Percentiles rank a stretch among this genome's conserved stretches.
Conservation (phyloP, 345 rosid species). For the Lagerstroemia speciosa region DNA sequence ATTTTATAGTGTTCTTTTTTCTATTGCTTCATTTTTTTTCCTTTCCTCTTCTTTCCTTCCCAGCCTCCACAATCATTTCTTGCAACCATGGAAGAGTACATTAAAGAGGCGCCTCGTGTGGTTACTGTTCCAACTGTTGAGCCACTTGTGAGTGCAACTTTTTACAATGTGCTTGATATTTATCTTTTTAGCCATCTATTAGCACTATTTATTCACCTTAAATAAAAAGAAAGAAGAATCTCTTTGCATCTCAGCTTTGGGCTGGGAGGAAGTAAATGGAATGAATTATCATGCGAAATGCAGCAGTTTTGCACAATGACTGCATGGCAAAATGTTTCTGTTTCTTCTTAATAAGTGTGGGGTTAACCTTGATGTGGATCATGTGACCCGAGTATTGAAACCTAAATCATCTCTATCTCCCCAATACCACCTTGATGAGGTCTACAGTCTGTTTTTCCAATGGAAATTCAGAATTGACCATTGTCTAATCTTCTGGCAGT, state of each 20-base stretch:
- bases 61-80: conserved; percentile 98
- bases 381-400: not conserved
- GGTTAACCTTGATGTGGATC: not conserved
- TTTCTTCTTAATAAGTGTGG: not conserved
- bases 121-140: conserved; percentile 59
- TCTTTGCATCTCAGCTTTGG: not conserved
- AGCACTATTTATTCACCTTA: not conserved
- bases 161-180: not conserved
- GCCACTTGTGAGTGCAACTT: conserved; percentile 52
- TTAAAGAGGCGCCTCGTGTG: conserved; percentile 85
- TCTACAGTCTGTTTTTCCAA: too few relatives aligned
- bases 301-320: too few relatives aligned
- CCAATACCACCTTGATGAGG: not conserved
- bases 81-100: conserved; percentile 94
- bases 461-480: too few relatives aligned
- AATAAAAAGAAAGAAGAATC: not conserved
- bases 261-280: not conserved
- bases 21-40: not conserved
- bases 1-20: not conserved
- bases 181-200: not conserved
- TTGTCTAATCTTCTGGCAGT: too few relatives aligned
- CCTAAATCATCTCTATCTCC: not conserved
- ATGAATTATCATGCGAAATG: not conserved
- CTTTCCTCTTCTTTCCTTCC: conserved; percentile 6
- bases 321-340: not conserved